Percentiles rank a stretch among this genome's conserved stretches.
These are phyloP conservation scores for Chytriomyces sp. DNA, from an alignment of 192 early-diverging fungal genomes.

Conservation along the genomic window DNA sequence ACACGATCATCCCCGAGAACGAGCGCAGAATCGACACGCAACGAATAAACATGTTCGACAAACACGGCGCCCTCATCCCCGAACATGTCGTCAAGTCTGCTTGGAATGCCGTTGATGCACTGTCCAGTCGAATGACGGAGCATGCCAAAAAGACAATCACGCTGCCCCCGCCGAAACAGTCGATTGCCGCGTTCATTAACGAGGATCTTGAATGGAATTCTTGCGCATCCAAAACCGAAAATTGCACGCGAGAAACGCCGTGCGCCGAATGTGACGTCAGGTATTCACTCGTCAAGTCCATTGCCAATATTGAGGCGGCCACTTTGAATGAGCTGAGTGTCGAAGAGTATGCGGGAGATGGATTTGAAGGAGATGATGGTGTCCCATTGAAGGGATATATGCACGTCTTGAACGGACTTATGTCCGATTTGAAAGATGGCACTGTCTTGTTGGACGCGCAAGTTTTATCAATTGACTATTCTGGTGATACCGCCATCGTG, in stretches of 20 bases:
- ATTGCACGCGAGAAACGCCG: background rate
- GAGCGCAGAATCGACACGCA: no score
- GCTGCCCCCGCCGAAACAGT: background rate
- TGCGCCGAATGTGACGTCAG: background rate
- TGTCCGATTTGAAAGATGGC: background rate
- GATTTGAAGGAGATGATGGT: conserved; percentile 9
- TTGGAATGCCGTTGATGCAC: background rate
- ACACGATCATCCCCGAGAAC: background rate
- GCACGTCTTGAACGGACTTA: background rate
- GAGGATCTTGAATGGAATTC: conserved; percentile 2
- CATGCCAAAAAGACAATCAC: background rate
- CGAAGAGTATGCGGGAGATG: background rate
- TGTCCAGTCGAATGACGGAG: background rate
- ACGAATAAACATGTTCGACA: background rate
- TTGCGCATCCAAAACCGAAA: background rate
- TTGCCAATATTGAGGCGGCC: background rate
- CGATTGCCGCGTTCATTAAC: background rate
- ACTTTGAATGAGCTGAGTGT: conserved; percentile 1
- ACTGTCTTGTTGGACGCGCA: background rate
- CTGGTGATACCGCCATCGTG: background rate
- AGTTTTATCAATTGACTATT: background rate
- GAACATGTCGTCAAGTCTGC: no score
- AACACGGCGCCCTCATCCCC: background rate
- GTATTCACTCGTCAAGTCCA: background rate
- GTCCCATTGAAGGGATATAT: conserved; percentile 2